Conservation (phyloP, 371 early-diverging fungal genomes). For the Dentiscutata heterogama region DNA sequence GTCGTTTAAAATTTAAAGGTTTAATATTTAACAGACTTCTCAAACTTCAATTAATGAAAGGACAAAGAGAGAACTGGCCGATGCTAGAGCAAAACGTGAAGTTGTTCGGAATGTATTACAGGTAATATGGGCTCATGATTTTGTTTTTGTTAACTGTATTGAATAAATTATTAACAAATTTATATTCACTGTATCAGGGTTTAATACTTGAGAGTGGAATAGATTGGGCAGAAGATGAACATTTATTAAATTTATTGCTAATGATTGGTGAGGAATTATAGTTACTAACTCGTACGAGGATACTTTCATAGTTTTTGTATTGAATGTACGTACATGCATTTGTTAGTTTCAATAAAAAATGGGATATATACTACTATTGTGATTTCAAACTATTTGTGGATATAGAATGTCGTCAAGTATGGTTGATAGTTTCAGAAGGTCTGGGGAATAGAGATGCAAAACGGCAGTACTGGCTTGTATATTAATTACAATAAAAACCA, state of each 20-base stretch:
- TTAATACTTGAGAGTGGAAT: slow-evolving; percentile 53
- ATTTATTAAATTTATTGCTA: slow-evolving; percentile 53
- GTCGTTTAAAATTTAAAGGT: neutral
- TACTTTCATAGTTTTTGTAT: no score
- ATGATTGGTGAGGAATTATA: slow-evolving; percentile 39
- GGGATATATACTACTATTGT: no score
- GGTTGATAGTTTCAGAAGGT: no score
- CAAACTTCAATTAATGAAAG: neutral
- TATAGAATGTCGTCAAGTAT: no score
- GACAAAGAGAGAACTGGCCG: neutral
- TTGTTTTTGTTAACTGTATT: neutral
- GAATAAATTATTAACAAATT: neutral
- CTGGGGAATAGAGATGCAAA: no score
- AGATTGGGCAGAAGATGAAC: slow-evolving; percentile 54
- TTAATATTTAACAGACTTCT: neutral
- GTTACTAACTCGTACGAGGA: no score
- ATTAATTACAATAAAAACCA: no score
- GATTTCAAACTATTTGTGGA: no score
- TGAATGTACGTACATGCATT: no score
- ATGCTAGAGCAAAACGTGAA: neutral
- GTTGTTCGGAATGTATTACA: slow-evolving; percentile 34
- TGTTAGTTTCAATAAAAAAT: no score
- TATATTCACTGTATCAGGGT: slow-evolving; percentile 43
- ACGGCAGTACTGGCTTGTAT: no score
- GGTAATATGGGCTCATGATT: neutral